Percentiles rank a stretch among this genome's conserved stretches.
phyloP scores from a whole-genome alignment of 192 early-diverging fungal species.

The Funneliformis geosporum region DNA sequence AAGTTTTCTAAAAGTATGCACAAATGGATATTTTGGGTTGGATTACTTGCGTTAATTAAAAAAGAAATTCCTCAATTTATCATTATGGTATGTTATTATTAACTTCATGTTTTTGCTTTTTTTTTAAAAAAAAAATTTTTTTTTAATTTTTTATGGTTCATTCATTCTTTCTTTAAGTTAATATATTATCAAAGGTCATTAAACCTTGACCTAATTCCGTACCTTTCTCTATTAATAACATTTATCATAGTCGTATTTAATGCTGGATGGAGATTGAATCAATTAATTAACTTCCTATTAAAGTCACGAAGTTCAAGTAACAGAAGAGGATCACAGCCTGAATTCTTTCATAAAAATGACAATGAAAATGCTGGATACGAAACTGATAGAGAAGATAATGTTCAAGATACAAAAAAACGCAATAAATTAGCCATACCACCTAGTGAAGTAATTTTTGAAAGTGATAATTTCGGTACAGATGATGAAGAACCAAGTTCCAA shows the following conservation, averaged over 20 bases:
- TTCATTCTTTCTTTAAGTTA: neutral
- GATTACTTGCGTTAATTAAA: neutral
- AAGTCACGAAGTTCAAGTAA: neutral
- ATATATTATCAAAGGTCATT: neutral
- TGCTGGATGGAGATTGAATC: neutral
- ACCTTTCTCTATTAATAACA: neutral
- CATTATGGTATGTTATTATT: neutral
- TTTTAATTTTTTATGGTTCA: neutral
- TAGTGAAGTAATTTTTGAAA: neutral
- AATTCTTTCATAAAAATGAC: neutral
- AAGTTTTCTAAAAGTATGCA: neutral
- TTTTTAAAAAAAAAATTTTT: neutral
- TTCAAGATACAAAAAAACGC: neutral
- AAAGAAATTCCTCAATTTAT: slow-evolving; percentile 7
- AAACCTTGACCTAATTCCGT: neutral
- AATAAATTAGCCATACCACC: neutral
- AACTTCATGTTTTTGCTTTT: neutral
- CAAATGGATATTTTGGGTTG: neutral
- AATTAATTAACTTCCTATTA: neutral
- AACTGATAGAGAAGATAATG: neutral
- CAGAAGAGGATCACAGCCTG: too few relatives aligned
- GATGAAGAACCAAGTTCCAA: neutral
- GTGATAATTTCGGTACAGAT: neutral
- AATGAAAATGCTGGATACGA: neutral
- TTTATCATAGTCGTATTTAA: neutral